Percentiles rank a stretch among this genome's conserved stretches.
phyloP scores from a whole-genome alignment of 2,329 filamentous ascomycete genomes.

The Fusarium gaditjirri region DNA sequence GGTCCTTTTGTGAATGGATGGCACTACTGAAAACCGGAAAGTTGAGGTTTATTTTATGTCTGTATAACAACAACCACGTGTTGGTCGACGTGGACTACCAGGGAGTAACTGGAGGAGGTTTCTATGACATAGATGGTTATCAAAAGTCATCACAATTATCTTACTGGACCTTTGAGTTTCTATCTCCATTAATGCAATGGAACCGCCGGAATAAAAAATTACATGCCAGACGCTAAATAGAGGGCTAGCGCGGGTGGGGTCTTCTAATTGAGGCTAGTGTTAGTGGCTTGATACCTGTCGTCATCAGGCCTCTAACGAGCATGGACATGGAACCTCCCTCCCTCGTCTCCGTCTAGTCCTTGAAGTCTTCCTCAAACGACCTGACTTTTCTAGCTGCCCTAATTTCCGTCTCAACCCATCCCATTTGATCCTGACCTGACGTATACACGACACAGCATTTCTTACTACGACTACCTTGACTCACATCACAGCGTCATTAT shows the following conservation, averaged over 20 bases:
- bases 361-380: constrained; percentile 12
- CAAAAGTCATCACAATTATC: neutral
- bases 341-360: neutral
- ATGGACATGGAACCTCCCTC: constrained; percentile 34
- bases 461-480: constrained; percentile 13
- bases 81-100: neutral
- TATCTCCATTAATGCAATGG: neutral
- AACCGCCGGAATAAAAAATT: neutral
- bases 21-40: constrained; percentile 9
- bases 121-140: neutral
- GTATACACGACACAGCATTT: constrained; percentile 8
- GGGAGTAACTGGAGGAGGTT: neutral
- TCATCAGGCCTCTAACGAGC: constrained; percentile 32
- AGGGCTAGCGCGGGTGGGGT: constrained; percentile 18
- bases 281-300: constrained; percentile 44
- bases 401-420: constrained; percentile 22
- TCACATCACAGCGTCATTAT: constrained; percentile 19
- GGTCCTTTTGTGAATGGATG: neutral
- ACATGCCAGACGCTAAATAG: neutral
- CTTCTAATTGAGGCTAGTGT: constrained; percentile 26
- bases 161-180: constrained; percentile 13
- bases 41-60: neutral
- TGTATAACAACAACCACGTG: constrained; percentile 18
- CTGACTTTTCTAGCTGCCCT: constrained; percentile 24
- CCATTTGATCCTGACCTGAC: constrained; percentile 16